Evolutionary conservation across 1,284 basidiomycete species (phyloP).

Genomic region (Ustilago curta): DNA sequence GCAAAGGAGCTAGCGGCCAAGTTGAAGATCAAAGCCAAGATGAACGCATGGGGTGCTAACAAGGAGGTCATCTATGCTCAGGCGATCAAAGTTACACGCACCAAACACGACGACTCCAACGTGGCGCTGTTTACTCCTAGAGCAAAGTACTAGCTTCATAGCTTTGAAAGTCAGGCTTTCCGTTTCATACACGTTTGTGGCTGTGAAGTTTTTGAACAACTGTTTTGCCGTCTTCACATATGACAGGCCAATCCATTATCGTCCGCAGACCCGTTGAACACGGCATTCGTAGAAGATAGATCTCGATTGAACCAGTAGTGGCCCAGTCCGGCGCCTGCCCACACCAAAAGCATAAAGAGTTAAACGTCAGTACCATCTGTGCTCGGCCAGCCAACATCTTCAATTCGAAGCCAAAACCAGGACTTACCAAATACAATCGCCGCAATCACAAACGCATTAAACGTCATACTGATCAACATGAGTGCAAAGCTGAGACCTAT

Average conservation of each 20-base stretch:
- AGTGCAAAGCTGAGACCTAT: constrained; percentile 50
- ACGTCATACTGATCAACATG: constrained; percentile 63
- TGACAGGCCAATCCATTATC: constrained; percentile 36
- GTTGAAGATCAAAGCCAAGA: constrained; percentile 70
- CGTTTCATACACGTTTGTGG: too few relatives aligned
- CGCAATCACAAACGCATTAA: constrained; percentile 54
- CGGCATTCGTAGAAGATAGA: neutral
- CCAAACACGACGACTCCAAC: constrained; percentile 37
- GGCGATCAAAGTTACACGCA: constrained; percentile 32
- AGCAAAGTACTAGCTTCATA: constrained; percentile 28
- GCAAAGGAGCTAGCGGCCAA: constrained; percentile 71
- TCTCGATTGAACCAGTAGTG: constrained; percentile 46
- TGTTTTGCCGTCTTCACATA: constrained; percentile 2
- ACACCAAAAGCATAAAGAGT: neutral
- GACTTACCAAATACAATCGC: constrained; percentile 57
- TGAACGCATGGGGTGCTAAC: constrained; percentile 73
- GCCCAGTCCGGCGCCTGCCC: constrained; percentile 38
- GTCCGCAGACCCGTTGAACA: constrained; percentile 1
- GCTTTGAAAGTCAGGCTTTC: neutral
- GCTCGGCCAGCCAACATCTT: neutral
- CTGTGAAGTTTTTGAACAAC: too few relatives aligned
- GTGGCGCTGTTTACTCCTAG: constrained; percentile 19
- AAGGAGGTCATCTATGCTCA: constrained; percentile 69
- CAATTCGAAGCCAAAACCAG: too few relatives aligned
- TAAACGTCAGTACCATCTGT: neutral